Percentiles rank a stretch among this genome's conserved stretches.
Conservation (phyloP, 345 rosid species). For the Iberis pinnata region DNA sequence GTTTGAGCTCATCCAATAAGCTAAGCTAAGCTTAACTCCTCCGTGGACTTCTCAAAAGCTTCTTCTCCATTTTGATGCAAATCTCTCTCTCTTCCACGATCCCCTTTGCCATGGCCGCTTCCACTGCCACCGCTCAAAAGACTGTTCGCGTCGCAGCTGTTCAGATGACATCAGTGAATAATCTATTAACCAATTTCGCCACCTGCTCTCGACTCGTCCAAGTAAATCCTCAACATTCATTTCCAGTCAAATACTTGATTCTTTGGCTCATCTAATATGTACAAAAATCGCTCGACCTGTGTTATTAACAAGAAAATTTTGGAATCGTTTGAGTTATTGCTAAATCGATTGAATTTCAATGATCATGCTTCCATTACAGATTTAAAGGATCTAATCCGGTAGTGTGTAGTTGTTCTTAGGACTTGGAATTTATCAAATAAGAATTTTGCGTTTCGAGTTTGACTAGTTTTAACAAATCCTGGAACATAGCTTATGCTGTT, state of each 20-base stretch:
- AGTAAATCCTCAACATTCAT: conserved; percentile 27
- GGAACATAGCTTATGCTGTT: background rate
- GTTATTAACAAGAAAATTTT: no score
- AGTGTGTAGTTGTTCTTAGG: no score
- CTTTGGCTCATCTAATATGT: background rate
- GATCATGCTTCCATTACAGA: no score
- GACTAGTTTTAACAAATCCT: background rate
- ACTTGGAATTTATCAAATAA: no score
- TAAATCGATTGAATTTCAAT: no score
- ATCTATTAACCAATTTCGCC: conserved; percentile 66
- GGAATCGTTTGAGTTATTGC: no score
- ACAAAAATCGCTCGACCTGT: no score
- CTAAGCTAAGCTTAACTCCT: no score
- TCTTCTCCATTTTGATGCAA: background rate
- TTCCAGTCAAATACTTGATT: background rate
- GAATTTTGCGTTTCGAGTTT: no score
- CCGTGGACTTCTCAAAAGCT: conserved; percentile 3
- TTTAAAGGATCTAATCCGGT: no score
- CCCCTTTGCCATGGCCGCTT: conserved; percentile 20
- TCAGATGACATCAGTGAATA: conserved; percentile 92
- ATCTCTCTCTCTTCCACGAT: conserved; percentile 20
- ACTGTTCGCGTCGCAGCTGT: conserved; percentile 84
- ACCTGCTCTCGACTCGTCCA: conserved; percentile 86
- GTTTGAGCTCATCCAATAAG: no score
- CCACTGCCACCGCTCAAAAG: conserved; percentile 37